A percentile compares a stretch with the other conserved stretches of the same genome.
Conservation (phyloP, 2,329 filamentous ascomycete genomes). For the Nannizziopsis barbatae region DNA sequence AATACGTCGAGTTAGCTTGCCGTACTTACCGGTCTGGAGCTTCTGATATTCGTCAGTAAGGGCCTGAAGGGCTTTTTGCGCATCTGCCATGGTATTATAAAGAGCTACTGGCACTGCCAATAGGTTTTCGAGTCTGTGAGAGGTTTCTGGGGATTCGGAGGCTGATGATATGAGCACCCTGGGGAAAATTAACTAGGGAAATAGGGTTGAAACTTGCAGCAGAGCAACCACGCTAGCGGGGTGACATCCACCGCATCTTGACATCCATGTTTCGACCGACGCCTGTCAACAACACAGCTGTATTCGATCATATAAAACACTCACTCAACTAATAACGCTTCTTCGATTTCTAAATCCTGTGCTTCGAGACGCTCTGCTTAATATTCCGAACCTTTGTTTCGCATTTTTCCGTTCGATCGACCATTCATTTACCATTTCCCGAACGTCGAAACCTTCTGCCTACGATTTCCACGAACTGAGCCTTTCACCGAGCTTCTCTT, state of each 20-base stretch:
- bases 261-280: conserved; percentile 1
- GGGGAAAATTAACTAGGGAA: no score
- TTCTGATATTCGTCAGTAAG: conserved; percentile 81
- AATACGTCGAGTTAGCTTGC: not conserved
- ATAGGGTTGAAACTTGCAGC: not conserved
- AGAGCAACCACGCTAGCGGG: conserved; percentile 14
- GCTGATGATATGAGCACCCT: not conserved
- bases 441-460: not conserved
- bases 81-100: conserved; percentile 51
- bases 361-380: no score
- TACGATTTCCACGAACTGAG: not conserved
- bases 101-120: not conserved
- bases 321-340: not conserved
- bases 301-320: not conserved
- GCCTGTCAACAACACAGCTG: conserved; percentile 5
- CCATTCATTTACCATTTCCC: no score
- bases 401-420: no score
- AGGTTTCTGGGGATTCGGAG: not conserved
- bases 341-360: no score
- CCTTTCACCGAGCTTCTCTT: not conserved
- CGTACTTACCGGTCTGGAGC: conserved; percentile 61
- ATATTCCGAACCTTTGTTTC: no score
- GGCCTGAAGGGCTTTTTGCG: conserved; percentile 65
- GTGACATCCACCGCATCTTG: not conserved
- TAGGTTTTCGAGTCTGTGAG: not conserved